Conservation (phyloP, 2,329 filamentous ascomycete genomes). For the Sclerotinia minor region DNA sequence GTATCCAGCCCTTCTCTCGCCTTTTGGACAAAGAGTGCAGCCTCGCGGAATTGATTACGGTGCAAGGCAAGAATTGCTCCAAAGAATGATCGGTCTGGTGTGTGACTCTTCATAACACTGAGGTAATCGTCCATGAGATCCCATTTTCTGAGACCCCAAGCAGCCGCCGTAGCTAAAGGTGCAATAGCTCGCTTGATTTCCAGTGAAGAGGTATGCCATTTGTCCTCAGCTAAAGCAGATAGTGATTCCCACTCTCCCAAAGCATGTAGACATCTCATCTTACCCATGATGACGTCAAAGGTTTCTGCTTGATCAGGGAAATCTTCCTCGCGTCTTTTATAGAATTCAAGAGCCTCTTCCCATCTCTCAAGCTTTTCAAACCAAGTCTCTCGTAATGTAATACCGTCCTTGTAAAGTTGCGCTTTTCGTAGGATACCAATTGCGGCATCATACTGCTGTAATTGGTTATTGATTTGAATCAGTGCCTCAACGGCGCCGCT, state of each 20-base stretch:
- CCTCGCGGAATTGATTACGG: conserved; percentile 91
- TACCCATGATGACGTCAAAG: conserved; percentile 97
- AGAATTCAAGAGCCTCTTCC: conserved; percentile 93
- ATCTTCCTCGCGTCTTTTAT: conserved; percentile 79
- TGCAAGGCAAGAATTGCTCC: conserved; percentile 94
- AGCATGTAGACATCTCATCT: conserved; percentile 97
- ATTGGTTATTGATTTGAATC: conserved; percentile 98
- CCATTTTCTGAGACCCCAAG: conserved; percentile 96
- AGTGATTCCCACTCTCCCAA: conserved; percentile 96
- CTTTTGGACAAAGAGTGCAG: conserved; percentile 83
- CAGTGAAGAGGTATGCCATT: conserved; percentile 85
- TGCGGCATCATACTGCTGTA: conserved; percentile 96
- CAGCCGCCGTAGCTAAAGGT: conserved; percentile 88
- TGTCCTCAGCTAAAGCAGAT: conserved; percentile 83
- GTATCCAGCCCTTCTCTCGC: conserved; percentile 92
- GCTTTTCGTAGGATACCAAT: conserved; percentile 97
- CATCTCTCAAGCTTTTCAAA: conserved; percentile 97
- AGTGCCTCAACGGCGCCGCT: conserved; percentile 92
- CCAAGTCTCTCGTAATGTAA: conserved; percentile 96
- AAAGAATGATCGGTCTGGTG: conserved; percentile 95
- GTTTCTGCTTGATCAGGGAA: conserved; percentile 77
- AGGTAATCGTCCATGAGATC: conserved; percentile 98
- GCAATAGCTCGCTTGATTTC: conserved; percentile 91
- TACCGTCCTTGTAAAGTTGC: conserved; percentile 88
- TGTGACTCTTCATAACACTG: conserved; percentile 88